Base-by-base conservation (phyloP, 2,329 filamentous ascomycete genomes). In the Rugonectria rugulosa region DNA sequence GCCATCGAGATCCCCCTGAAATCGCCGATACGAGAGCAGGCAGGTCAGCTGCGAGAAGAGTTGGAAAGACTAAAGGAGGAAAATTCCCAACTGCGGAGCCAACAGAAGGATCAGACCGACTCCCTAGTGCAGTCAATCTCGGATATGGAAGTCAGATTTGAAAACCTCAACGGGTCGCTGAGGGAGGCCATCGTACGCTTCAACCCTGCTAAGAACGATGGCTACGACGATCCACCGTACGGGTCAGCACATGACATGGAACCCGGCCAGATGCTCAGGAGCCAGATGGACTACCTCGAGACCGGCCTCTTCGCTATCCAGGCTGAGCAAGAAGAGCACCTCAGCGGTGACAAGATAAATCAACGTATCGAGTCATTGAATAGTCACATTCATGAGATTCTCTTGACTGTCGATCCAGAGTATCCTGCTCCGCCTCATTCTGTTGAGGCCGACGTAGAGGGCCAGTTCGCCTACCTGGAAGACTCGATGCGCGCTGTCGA, bases 261-360 rank as follows among this genome's bases (percentile, higher is more conserved):
- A 46, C 72, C 81, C 12, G 78, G 78, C 7, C 77, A 79, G 15
- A 73, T 79, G 52, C 71, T 88, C 19, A 72, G 72, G 23, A 76
- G 69, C 32, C 88, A 93, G 67, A 73, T 95, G 17, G 84, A 88
- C 34, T 93, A 92, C 65, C 78, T 96, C 3, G 86, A 90, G 55
- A 83, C 83, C 63, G 85, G 85, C 1, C 74, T 95, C 26, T 76
- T 79, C 24, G 80, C 81, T 8, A 82, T 93, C 10, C 78, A 80
- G 31, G 78, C 83, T 14, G 85, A 86, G 62, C 82, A 87, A 65
- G 75, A 79, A 44, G 75, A 79, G 53, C 68, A 61, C 7, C 43
- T 57, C 1, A 65, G 63, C 2, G 58, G 56, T 14, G 60, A 59
- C 12, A 65, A 81, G 50, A 73, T 78, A 5, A 80, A 85, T 66